Evolutionary conservation across 129 eudicot genomes (phyloP).

Genomic region (Pittosporum tobira): DNA sequence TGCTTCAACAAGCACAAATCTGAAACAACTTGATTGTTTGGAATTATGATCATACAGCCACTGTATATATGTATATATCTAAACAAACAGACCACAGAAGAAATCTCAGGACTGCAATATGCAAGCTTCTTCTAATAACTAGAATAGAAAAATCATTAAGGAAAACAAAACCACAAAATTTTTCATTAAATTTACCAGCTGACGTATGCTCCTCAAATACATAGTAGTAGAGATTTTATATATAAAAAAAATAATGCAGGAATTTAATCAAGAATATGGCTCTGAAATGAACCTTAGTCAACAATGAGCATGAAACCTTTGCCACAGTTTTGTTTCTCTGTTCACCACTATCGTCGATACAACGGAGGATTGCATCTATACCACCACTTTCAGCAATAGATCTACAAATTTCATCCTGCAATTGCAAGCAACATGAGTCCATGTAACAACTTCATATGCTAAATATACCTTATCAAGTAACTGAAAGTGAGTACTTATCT

Average conservation of each 20-base stretch:
- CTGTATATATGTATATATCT: not conserved
- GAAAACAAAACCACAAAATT: not conserved
- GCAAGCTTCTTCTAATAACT: not conserved
- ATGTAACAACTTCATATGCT: not conserved
- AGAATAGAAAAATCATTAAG: not conserved
- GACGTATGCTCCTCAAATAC: too few species aligned
- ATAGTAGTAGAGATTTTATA: not conserved
- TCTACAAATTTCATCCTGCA: conserved; percentile 98
- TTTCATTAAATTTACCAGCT: not conserved
- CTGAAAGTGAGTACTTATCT: not conserved
- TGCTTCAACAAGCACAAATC: conserved; percentile 13
- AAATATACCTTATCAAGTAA: not conserved
- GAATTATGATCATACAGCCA: not conserved
- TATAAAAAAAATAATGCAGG: not conserved
- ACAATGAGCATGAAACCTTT: conserved; percentile 64
- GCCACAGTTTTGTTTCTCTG: conserved; percentile 60
- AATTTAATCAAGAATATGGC: not conserved
- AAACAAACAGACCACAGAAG: too few species aligned
- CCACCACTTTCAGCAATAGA: conserved; percentile 79
- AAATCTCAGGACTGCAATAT: too few species aligned
- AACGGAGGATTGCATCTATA: conserved; percentile 68
- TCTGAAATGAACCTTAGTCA: conserved; percentile 52
- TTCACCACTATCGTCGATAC: conserved; percentile 64
- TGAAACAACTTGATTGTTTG: not conserved
- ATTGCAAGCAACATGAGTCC: conserved; percentile 13